Percentiles rank a stretch among this genome's conserved stretches.
phyloP scores from a whole-genome alignment of 2,329 filamentous ascomycete species.

The Ilyonectria mors-panacis region DNA sequence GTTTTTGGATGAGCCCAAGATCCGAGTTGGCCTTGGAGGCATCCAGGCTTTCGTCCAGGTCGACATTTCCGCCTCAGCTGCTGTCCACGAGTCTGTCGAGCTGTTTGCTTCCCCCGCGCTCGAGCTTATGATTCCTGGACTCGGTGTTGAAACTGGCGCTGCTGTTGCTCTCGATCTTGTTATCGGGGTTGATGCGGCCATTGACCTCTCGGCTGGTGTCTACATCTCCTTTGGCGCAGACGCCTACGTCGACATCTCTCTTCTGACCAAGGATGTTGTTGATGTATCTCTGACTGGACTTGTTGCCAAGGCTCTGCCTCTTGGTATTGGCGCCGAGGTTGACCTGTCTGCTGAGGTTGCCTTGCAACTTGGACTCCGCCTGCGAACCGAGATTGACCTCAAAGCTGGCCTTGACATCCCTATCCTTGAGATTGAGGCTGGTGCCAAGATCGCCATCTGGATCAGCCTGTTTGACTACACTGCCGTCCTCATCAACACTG shows the following conservation, averaged over 20 bases:
- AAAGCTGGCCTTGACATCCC: constrained; percentile 51
- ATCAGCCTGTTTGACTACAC: constrained; percentile 70
- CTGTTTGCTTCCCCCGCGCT: constrained; percentile 60
- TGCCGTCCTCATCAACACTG: constrained; percentile 55
- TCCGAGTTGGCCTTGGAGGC: constrained; percentile 63
- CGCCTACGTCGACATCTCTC: constrained; percentile 57
- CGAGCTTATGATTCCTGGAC: constrained; percentile 57
- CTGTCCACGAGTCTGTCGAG: constrained; percentile 65
- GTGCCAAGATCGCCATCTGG: constrained; percentile 62
- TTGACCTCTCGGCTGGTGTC: constrained; percentile 63
- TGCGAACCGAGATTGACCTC: constrained; percentile 63
- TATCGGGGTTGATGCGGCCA: constrained; percentile 61
- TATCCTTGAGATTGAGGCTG: constrained; percentile 53
- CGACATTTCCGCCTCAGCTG: constrained; percentile 60
- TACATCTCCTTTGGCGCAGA: constrained; percentile 66
- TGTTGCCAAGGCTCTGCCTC: constrained; percentile 45
- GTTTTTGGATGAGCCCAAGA: constrained; percentile 57
- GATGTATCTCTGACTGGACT: constrained; percentile 60
- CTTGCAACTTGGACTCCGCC: constrained; percentile 64
- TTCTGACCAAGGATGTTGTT: constrained; percentile 56
- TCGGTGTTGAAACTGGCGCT: constrained; percentile 57
- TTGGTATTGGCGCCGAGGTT: constrained; percentile 44
- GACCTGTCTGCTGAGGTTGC: constrained; percentile 60
- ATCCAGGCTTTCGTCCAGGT: constrained; percentile 68
- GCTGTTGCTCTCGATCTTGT: constrained; percentile 68